Base-by-base conservation (phyloP, 305 asterid genomes). In the Fraxinus angustifolia region DNA sequence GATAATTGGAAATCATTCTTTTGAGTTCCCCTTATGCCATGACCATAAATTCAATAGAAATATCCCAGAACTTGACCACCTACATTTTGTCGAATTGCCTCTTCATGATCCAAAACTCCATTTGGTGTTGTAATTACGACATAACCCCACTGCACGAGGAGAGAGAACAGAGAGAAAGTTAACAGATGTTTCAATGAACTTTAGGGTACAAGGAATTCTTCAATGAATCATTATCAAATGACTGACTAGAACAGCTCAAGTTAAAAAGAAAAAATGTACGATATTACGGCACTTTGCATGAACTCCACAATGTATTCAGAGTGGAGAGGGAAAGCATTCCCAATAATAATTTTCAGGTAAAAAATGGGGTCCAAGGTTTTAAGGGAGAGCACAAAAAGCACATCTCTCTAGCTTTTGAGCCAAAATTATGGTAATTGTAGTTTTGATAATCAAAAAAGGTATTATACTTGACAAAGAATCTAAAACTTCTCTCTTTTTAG, bases 41-140 rank as follows among this genome's bases (percentile, higher is more conserved):
- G 76, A 77, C 68, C 45, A 68, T n/a, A 42, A 34, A 34, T 70
- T 91, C 90, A 94, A 83, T 91, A 93, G 68, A 96, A 96, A 84
- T 92, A 96, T 73, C 98, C 99, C 35, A 96, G 90, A 86, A 96
- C 97, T 89, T 96, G 97, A 65, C 99, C 99, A 10, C 99, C 97
- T 23, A 93, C 91, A 53, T 93, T 92, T 84, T 92, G 97, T 48
- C 92, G 87, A 84, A 90, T 83, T 75, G 97, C 98, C 86, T 96
- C 99, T 85, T 94, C 97, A 33, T 94, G 98, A 86, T 96, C 99
- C 89, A 96, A 75, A 56, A 96, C 90, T 83, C 99, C 99, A 81
- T 93, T 93, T 76, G 98, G 99, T 34, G 99, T 96, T 56, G 97
- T 92, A 74, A 94, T 85, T 67, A 96, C 94, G 11, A 96, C 95